Evolutionary conservation across 192 early-diverging fungal species (phyloP).

Genomic region (Kickxella alabastrina): DNA sequence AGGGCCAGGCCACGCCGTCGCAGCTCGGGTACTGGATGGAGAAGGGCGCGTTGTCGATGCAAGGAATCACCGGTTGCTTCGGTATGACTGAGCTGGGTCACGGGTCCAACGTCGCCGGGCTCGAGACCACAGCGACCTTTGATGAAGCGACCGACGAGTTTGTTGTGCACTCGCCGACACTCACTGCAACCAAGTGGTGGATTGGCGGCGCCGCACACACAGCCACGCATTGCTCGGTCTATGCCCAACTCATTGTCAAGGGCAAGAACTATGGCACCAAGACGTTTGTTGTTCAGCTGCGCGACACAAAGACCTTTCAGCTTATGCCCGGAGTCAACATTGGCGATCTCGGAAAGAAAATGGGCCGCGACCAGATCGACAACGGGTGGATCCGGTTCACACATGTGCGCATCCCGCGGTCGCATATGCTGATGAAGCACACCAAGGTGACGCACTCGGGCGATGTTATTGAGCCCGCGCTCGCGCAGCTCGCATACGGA

Average conservation of each 20-base stretch:
- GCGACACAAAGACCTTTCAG: slow-evolving; percentile 73
- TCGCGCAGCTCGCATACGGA: slow-evolving; percentile 83
- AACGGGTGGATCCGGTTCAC: slow-evolving; percentile 95
- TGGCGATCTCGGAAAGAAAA: slow-evolving; percentile 93
- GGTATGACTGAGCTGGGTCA: slow-evolving; percentile 93
- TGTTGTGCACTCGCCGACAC: slow-evolving; percentile 72
- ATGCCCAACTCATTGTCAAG: slow-evolving; percentile 80
- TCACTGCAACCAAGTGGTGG: slow-evolving; percentile 93
- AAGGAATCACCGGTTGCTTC: slow-evolving; percentile 85
- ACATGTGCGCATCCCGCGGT: slow-evolving; percentile 82
- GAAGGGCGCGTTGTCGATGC: slow-evolving; percentile 75
- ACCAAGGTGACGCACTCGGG: slow-evolving; percentile 80
- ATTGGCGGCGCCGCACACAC: slow-evolving; percentile 93
- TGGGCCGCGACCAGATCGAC: slow-evolving; percentile 87
- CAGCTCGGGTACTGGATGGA: slow-evolving; percentile 85
- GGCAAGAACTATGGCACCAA: slow-evolving; percentile 81
- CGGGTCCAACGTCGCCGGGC: slow-evolving; percentile 85
- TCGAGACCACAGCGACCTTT: slow-evolving; percentile 90
- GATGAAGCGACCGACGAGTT: slow-evolving; percentile 82
- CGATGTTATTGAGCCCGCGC: slow-evolving; percentile 73
- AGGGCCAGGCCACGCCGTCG: slow-evolving; percentile 75
- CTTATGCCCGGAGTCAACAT: slow-evolving; percentile 82
- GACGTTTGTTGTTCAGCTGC: slow-evolving; percentile 84
- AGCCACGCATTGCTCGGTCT: slow-evolving; percentile 76
- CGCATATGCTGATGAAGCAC: slow-evolving; percentile 92